Conservation (phyloP, 2,329 filamentous ascomycete genomes). For the Neonectria punicea region DNA sequence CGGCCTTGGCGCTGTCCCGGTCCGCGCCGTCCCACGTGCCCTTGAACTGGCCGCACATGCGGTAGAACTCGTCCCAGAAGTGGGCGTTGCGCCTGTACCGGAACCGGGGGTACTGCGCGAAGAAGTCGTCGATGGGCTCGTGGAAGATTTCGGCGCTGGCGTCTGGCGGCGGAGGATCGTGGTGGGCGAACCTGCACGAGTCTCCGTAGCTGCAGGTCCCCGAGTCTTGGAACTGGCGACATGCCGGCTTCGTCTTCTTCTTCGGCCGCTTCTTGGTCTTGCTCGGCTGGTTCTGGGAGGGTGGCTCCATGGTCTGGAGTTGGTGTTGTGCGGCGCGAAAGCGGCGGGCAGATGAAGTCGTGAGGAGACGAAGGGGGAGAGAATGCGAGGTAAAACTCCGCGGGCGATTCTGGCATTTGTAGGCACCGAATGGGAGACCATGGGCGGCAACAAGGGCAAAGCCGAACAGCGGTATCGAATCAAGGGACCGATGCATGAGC, state of each 20-base stretch:
- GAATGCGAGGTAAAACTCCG: not conserved
- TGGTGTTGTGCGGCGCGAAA: not conserved
- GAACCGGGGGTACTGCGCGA: constrained; percentile 20
- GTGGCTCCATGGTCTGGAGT: not conserved
- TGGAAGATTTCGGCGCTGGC: not conserved
- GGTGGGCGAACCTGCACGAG: constrained; percentile 18
- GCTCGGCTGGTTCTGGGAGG: not conserved
- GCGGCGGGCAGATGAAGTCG: not conserved
- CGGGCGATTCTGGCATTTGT: constrained; percentile 7
- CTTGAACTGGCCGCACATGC: constrained; percentile 6
- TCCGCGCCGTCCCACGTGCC: not conserved
- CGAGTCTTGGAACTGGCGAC: not conserved
- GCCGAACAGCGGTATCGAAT: not conserved
- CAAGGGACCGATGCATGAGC: constrained; percentile 5
- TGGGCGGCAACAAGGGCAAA: not conserved
- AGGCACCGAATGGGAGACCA: not conserved
- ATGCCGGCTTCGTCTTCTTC: not conserved
- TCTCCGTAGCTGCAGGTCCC: constrained; percentile 6
- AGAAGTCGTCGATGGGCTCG: constrained; percentile 25
- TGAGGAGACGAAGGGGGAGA: not conserved
- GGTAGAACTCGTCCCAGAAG: constrained; percentile 26
- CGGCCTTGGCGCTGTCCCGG: not conserved
- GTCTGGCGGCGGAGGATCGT: too few species aligned
- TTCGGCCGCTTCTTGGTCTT: constrained; percentile 6
- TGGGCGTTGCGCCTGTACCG: constrained; percentile 2